Evolutionary conservation across 2,329 filamentous ascomycete genomes (phyloP), one percentile per base, ranked within the genome.

Genomic region (Colletotrichum navitas): DNA sequence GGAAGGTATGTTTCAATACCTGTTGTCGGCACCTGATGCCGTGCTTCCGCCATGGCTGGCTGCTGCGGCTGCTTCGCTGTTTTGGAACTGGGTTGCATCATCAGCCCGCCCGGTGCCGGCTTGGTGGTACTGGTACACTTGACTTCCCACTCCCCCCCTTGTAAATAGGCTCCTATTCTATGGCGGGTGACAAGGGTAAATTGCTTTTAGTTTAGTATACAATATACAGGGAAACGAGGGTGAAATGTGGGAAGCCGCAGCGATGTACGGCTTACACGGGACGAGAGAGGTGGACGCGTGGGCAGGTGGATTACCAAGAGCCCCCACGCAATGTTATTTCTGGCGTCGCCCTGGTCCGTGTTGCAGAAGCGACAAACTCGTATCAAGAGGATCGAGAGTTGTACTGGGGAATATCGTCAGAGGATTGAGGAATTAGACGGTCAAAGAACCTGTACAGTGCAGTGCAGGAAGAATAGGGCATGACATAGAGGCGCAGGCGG

Each of bases 1-100:
- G 34, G 26, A 63, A 66, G 49, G 51, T 45, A 45, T 39, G 64
- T 66, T 73, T 65, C 61, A 66, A 61, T 73, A 74, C 73, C 71
- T 73, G 60, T 60, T 47, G 71, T 59, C 56, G 71, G 59, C 55
- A 71, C 26, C 29, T 73, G 71, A 41, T 56, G 73, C 64, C 65
- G 72, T 63, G 64, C 68, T 61, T 72, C 68, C 61, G 69, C 69
- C 72, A 73, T 73, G 60, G 24, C 47, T 61, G 68, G 60, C 60
- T 73, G 58, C 41, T 29, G 49, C 18, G 43, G 47, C 36, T 59
- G 47, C 62, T 45, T 66, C 58, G 68, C 26, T 72, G 67, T 73
- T 55, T 71, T 70, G 51, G 71, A 71, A 47, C 58, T 64, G 49
- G 71, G 49, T 68, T 65, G 71, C 68, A 68, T 73, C 68, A 68